Evolutionary conservation across 2,329 filamentous ascomycete species (phyloP).

Genomic region (Monosporascus sp.): DNA sequence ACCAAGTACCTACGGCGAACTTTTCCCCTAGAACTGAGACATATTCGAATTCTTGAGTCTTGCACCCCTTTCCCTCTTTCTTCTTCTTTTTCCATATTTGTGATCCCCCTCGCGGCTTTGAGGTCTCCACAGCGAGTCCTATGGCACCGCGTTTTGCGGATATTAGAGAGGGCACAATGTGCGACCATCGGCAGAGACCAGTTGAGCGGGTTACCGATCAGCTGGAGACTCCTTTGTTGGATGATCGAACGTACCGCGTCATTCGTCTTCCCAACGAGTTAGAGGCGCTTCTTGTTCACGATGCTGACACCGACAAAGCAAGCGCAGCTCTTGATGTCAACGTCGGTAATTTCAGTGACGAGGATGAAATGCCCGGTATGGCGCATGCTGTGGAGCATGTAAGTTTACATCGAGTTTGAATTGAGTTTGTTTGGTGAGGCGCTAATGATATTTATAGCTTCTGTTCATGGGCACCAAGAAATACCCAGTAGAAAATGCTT

Average conservation of each 20-base stretch:
- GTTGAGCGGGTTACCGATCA: constrained; percentile 30
- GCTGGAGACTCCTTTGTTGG: constrained; percentile 35
- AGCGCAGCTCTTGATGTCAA: constrained; percentile 93
- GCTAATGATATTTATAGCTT: constrained; percentile 39
- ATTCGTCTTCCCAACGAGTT: constrained; percentile 80
- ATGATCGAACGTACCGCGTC: constrained; percentile 83
- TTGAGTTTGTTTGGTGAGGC: background rate
- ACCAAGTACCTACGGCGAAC: too few relatives aligned
- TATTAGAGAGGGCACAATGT: constrained; percentile 18
- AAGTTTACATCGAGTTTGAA: constrained; percentile 15
- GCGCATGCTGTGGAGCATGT: constrained; percentile 93
- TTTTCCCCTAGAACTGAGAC: too few relatives aligned
- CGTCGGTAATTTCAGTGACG: constrained; percentile 92
- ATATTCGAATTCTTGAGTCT: background rate
- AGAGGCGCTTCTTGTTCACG: constrained; percentile 87
- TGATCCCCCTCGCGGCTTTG: background rate
- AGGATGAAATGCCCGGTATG: constrained; percentile 86
- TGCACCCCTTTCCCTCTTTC: background rate
- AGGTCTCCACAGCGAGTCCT: constrained; percentile 16
- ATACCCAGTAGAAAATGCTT: constrained; percentile 93
- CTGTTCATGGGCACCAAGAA: constrained; percentile 99
- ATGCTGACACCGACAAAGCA: constrained; percentile 92
- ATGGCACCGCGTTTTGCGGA: constrained; percentile 18
- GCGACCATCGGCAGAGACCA: constrained; percentile 23
- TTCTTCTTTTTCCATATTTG: constrained; percentile 3